Evolutionary conservation across 129 eudicot genomes (phyloP).

Genomic region (Flaveria sonorensis): DNA sequence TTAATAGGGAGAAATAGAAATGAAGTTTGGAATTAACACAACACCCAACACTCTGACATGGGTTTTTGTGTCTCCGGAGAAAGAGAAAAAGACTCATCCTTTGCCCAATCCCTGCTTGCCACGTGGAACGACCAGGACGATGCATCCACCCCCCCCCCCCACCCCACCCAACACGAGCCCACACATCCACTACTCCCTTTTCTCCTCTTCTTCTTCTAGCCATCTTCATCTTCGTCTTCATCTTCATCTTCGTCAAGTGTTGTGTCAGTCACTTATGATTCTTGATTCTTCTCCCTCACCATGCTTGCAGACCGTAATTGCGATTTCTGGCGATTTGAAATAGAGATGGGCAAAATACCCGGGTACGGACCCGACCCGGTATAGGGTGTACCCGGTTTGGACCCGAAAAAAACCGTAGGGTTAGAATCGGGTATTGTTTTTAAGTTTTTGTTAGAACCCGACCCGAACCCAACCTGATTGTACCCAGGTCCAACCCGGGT

Average conservation of each 20-base stretch:
- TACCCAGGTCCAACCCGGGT: too few relatives aligned
- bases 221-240: neutral
- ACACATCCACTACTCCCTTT: constrained; percentile 27
- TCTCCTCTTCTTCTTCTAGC: constrained; percentile 22
- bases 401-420: too few relatives aligned
- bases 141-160: constrained; percentile 9
- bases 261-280: neutral
- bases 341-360: too few relatives aligned
- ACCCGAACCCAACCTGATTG: too few relatives aligned
- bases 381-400: too few relatives aligned
- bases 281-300: neutral
- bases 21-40: constrained; percentile 44
- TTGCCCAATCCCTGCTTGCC: constrained; percentile 30
- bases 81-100: constrained; percentile 34
- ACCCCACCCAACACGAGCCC: constrained; percentile 24
- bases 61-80: constrained; percentile 35
- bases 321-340: neutral
- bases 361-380: too few relatives aligned
- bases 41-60: constrained; percentile 48
- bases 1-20: neutral
- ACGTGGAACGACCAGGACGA: constrained; percentile 38
- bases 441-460: too few relatives aligned
- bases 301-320: too few relatives aligned
- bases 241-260: neutral
- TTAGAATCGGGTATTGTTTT: too few relatives aligned